These are phyloP conservation scores for Tetrapisispora taiwanensis DNA, from an alignment of 805 yeast species.

Conservation along the genomic window DNA sequence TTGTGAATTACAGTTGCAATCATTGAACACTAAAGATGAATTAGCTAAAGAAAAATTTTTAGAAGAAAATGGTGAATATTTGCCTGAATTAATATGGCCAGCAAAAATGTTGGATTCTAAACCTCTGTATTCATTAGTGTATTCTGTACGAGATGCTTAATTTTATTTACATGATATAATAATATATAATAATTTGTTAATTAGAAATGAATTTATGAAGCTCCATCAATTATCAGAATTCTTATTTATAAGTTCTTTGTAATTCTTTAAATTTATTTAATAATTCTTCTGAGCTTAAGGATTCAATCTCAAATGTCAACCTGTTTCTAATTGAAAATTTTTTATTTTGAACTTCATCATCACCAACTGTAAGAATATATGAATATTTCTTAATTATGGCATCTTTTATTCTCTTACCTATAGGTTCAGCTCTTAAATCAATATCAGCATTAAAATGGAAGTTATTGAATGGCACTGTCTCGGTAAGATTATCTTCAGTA, in stretches of 20 bases:
- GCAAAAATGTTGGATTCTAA: constrained; percentile 30
- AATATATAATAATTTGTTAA: background rate
- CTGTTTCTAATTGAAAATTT: constrained; percentile 57
- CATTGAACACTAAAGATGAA: constrained; percentile 36
- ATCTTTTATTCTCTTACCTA: constrained; percentile 72
- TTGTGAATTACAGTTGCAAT: constrained; percentile 33
- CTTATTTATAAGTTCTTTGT: constrained; percentile 34
- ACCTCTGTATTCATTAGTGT: constrained; percentile 22
- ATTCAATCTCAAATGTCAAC: background rate
- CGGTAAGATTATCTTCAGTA: constrained; percentile 17
- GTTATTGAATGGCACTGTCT: constrained; percentile 47
- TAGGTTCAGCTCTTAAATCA: constrained; percentile 64
- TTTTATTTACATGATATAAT: constrained; percentile 1
- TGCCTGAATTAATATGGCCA: constrained; percentile 48
- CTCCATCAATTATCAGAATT: no score
- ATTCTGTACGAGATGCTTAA: constrained; percentile 9
- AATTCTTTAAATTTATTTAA: constrained; percentile 42
- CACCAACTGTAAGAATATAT: constrained; percentile 79
- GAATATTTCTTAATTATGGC: constrained; percentile 67
- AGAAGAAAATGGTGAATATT: constrained; percentile 39
- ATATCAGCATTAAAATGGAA: constrained; percentile 64
- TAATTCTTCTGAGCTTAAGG: constrained; percentile 40
- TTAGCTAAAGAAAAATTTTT: constrained; percentile 36
- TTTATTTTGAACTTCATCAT: constrained; percentile 55
- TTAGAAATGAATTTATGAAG: no score